These are phyloP conservation scores for Ganoderma sinense DNA, from an alignment of 1,284 basidiomycete species.

Conservation along the genomic window DNA sequence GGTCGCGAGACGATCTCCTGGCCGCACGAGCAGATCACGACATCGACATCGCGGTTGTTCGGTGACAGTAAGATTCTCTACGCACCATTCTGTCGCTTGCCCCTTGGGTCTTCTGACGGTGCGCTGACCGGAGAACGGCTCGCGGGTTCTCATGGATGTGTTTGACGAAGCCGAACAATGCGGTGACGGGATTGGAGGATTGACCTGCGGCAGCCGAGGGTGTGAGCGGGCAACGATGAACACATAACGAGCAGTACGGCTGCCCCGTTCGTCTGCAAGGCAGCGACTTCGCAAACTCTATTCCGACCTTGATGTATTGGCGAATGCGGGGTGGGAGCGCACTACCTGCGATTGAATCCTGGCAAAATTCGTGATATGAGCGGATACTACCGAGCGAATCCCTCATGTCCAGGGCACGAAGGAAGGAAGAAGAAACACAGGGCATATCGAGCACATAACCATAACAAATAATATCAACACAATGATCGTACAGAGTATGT, in stretches of 20 bases:
- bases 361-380: constrained; percentile 5
- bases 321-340: constrained; percentile 1
- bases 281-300: constrained; percentile 17
- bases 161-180: constrained; percentile 9
- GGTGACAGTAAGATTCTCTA: constrained; percentile 22
- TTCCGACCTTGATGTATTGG: constrained; percentile 14
- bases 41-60: constrained; percentile 17
- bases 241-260: constrained; percentile 22
- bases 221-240: constrained; percentile 18
- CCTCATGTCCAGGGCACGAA: neutral
- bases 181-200: constrained; percentile 10
- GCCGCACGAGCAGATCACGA: constrained; percentile 15
- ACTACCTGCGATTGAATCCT: constrained; percentile 4
- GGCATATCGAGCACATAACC: constrained; percentile 19
- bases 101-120: constrained; percentile 27
- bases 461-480: constrained; percentile 29
- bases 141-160: constrained; percentile 27
- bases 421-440: constrained; percentile 4
- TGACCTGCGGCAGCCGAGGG: constrained; percentile 28
- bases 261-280: constrained; percentile 22
- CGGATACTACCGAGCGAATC: constrained; percentile 12
- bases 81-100: constrained; percentile 15
- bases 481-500: constrained; percentile 31
- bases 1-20: neutral
- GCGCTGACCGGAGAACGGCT: constrained; percentile 23